Base-by-base conservation (phyloP, 2,329 filamentous ascomycete genomes). In the Dothideomycetes sp. region DNA sequence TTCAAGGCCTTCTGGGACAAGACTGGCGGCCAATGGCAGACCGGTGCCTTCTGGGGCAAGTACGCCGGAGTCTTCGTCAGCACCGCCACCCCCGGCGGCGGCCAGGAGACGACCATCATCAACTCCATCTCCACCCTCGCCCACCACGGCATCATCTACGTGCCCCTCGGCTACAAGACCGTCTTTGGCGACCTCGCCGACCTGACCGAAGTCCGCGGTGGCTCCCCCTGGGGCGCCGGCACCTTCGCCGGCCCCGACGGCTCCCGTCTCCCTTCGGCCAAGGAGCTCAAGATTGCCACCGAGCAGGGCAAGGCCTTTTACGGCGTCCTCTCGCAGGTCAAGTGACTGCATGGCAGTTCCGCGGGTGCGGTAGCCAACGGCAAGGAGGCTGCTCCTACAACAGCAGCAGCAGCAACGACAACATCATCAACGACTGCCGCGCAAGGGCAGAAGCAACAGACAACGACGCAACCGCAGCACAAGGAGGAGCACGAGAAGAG, bases 91-190 rank as follows among this genome's bases (percentile, higher is more conserved):
- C 69, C 70, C 40, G 91, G 91, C 46, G 91, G 91, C 60, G 91
- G 91, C 48, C 91, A 98, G 70, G 91, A 98, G 69, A 80, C 77
- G 42, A 98, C 91, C 35, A 81, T 75, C 51, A 68, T 95, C 47
- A 72, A 80, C 24, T 69, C 81, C 59, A 78, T 96, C 76, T 86
- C 80, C 56, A 96, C 89, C 14, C 70, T 96, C 40, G 63, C 80
- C 45, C 91, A 96, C 69, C 91, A 96, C 70, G 91, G 91, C 56
- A 82, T 96, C 68, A 81, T 91, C 71, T 96, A 82, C 62, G 87
- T 96, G n/a, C 91, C 91, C 36, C 73, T 96, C 40, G 91, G 91
- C 41, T 96, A 94, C 72, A 81, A 84, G 66, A 84, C 80, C 54
- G 67, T 77, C 36, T 95, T 94, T 58, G 59, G 58, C 44, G 65